A percentile compares a stretch with the other conserved stretches of the same genome.
These are phyloP conservation scores for Podospora conica DNA, from an alignment of 495 filamentous ascomycete genomes.

Conservation along the genomic window DNA sequence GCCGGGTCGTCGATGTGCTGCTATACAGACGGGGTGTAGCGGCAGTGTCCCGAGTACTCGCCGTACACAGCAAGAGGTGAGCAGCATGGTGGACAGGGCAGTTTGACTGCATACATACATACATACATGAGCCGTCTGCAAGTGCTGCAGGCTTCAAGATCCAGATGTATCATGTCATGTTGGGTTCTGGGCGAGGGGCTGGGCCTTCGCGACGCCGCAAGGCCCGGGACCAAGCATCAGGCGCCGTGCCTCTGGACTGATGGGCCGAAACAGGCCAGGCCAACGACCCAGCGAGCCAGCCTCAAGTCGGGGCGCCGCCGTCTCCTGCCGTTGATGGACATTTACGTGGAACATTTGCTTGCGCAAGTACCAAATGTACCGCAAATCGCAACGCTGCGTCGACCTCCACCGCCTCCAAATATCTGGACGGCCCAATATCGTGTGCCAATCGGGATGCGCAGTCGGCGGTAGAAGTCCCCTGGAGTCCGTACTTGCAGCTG, in stretches of 20 bases:
- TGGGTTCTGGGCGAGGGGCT: not conserved
- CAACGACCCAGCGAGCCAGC: not conserved
- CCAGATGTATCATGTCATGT: slow-evolving; percentile 1
- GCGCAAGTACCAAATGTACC: not conserved
- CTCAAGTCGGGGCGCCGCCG: no score
- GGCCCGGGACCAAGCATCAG: not conserved
- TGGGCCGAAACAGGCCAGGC: not conserved
- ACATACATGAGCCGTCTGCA: slow-evolving; percentile 2
- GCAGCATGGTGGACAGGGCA: not conserved
- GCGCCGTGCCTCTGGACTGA: not conserved
- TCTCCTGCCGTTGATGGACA: no score
- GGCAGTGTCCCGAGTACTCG: not conserved
- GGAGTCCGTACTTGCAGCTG: no score
- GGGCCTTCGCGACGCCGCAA: not conserved
- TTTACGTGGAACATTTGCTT: not conserved
- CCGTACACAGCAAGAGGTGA: not conserved
- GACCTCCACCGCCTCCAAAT: not conserved
- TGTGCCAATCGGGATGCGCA: not conserved
- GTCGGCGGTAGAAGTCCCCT: not conserved
- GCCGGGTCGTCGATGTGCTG: no score
- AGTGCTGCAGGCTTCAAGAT: slow-evolving; percentile 1
- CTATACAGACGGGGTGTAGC: not conserved
- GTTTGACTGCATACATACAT: not conserved
- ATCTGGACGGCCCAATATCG: not conserved
- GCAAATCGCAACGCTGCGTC: not conserved